These are phyloP conservation scores for Arachnomyces sp. DNA, from an alignment of 2,329 filamentous ascomycete genomes.

Conservation along the genomic window DNA sequence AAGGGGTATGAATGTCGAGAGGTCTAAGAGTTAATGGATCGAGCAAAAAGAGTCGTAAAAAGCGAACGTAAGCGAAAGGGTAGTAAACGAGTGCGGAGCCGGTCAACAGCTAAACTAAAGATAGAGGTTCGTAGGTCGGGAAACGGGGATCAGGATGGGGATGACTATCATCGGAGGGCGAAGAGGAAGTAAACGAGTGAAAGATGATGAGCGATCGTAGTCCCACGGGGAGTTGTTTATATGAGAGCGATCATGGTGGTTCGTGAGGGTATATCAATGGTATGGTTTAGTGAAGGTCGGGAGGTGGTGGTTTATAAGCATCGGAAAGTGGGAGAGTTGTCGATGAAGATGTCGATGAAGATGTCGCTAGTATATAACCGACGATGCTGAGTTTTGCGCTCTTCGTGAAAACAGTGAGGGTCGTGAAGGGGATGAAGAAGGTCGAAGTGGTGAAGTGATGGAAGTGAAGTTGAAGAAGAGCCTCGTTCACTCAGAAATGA, in stretches of 20 bases:
- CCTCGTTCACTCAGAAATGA: too few species aligned
- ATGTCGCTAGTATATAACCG: constrained; percentile 12
- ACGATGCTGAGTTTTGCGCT: constrained; percentile 20
- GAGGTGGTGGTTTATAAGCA: not conserved
- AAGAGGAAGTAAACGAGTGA: constrained; percentile 2
- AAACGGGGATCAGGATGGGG: constrained; percentile 14
- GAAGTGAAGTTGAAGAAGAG: constrained; percentile 7
- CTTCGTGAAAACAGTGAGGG: constrained; percentile 8
- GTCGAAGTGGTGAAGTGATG: constrained; percentile 14
- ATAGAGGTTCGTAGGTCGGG: constrained; percentile 4
- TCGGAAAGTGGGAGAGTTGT: not conserved
- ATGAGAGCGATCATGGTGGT: too few species aligned
- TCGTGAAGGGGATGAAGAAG: constrained; percentile 11
- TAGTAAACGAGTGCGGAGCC: constrained; percentile 19
- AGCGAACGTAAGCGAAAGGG: not conserved
- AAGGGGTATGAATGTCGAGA: constrained; percentile 8
- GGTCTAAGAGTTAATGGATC: constrained; percentile 3
- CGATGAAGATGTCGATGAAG: not conserved
- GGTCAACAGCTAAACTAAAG: constrained; percentile 23
- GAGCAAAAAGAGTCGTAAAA: constrained; percentile 6
- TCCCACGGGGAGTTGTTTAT: too few species aligned
- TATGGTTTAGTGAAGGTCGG: not conserved
- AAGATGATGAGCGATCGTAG: too few species aligned
- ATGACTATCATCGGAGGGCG: constrained; percentile 14
- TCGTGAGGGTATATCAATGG: not conserved